Conservation (phyloP, 2,329 filamentous ascomycete genomes). For the Ilyonectria sp. region DNA sequence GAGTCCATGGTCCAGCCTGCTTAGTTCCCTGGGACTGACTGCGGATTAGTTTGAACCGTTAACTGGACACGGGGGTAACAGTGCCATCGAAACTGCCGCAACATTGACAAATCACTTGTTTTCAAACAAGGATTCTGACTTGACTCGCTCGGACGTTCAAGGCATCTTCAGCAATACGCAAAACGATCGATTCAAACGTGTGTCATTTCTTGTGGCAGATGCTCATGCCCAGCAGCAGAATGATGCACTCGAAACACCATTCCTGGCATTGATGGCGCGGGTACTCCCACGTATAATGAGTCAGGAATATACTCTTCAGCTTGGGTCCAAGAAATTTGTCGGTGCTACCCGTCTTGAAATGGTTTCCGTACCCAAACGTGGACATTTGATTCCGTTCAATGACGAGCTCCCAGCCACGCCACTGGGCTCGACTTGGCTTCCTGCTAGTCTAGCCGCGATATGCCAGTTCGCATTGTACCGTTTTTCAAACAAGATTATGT, state of each 20-base stretch:
- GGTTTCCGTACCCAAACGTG: not conserved
- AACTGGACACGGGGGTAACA: constrained; percentile 28
- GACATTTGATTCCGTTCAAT: not conserved
- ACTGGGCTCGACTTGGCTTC: not conserved
- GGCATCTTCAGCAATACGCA: not conserved
- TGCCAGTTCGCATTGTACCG: not conserved
- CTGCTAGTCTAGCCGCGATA: not conserved
- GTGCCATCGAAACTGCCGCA: constrained; percentile 30
- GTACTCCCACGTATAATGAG: not conserved
- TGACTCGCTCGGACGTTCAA: not conserved
- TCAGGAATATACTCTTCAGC: not conserved
- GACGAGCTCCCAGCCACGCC: not conserved
- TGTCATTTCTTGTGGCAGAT: not conserved
- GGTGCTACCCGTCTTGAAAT: not conserved
- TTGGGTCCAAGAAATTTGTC: not conserved
- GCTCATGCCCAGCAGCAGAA: not conserved
- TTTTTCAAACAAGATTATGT: not conserved
- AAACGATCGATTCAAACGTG: not conserved
- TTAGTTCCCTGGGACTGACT: not conserved
- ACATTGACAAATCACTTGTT: constrained; percentile 12
- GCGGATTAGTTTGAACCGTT: constrained; percentile 19
- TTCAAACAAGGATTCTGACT: not conserved
- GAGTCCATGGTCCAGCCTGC: not conserved
- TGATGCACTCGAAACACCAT: not conserved
- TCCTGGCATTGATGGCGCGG: not conserved